phyloP scores from a whole-genome alignment of 2,329 filamentous ascomycete species.

The Exophiala sideris region DNA sequence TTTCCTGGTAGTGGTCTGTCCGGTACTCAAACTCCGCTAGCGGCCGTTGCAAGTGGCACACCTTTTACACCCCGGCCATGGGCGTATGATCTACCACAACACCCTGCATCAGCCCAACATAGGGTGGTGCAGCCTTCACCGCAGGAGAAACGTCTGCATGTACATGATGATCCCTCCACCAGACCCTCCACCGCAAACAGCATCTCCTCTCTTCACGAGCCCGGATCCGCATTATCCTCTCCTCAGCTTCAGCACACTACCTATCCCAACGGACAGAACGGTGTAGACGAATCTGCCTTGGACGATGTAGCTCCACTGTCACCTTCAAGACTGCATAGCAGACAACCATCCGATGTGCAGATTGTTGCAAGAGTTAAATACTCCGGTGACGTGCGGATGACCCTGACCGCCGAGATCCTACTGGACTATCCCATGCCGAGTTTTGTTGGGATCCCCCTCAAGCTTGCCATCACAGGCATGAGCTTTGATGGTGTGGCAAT shows the following conservation, averaged over 20 bases:
- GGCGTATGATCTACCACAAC: conserved; percentile 3
- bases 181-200: conserved; percentile 42
- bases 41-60: conserved; percentile 43
- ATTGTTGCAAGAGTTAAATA: conserved; percentile 90
- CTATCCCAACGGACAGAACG: conserved; percentile 5
- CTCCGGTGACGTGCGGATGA: conserved; percentile 78
- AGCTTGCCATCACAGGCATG: conserved; percentile 89
- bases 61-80: conserved; percentile 36
- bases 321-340: conserved; percentile 63
- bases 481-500: conserved; percentile 95
- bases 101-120: neutral
- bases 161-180: conserved; percentile 39
- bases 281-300: conserved; percentile 13
- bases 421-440: conserved; percentile 98
- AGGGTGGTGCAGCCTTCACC: neutral
- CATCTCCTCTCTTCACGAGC: conserved; percentile 23
- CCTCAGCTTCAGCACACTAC: conserved; percentile 11
- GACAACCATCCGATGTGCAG: conserved; percentile 80
- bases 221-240: conserved; percentile 23
- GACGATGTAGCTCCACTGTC: conserved; percentile 32
- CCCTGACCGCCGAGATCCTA: conserved; percentile 89
- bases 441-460: conserved; percentile 92
- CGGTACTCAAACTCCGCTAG: conserved; percentile 47
- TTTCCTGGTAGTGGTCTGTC: conserved; percentile 48
- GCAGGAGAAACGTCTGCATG: conserved; percentile 24